Evolutionary conservation across 768 basidiomycete genomes (phyloP).

Genomic region (Boletellus sp.): DNA sequence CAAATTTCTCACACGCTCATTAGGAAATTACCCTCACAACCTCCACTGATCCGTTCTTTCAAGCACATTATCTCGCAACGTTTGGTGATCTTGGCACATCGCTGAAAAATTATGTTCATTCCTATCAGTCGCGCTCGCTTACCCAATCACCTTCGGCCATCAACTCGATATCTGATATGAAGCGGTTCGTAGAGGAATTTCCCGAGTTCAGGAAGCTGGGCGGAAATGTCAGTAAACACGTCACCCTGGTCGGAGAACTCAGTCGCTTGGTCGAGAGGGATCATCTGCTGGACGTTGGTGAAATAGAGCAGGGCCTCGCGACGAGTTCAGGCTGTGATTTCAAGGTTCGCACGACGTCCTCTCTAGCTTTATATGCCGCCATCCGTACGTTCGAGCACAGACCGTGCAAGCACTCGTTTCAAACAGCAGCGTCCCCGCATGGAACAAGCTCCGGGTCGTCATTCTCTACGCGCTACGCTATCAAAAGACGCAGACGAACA

Average conservation of each 20-base stretch:
- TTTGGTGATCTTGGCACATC: constrained; percentile 95
- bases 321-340: constrained; percentile 89
- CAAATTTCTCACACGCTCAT: constrained; percentile 12
- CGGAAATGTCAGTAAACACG: constrained; percentile 98
- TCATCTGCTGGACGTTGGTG: constrained; percentile 84
- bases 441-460: constrained; percentile 85
- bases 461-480: constrained; percentile 93
- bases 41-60: constrained; percentile 90
- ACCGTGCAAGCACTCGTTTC: constrained; percentile 77
- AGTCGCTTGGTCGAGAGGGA: constrained; percentile 85
- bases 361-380: neutral
- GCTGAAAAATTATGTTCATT: constrained; percentile 88
- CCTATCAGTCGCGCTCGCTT: constrained; percentile 82
- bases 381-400: constrained; percentile 37
- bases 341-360: constrained; percentile 47
- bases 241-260: constrained; percentile 93
- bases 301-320: constrained; percentile 94
- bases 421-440: constrained; percentile 60
- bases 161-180: constrained; percentile 96
- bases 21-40: constrained; percentile 94
- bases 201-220: constrained; percentile 96
- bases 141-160: constrained; percentile 75
- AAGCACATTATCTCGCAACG: constrained; percentile 83
- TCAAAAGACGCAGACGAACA: constrained; percentile 81
- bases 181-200: constrained; percentile 95